These are phyloP conservation scores for Crucibulum laeve DNA, from an alignment of 768 basidiomycete species.

Conservation along the genomic window DNA sequence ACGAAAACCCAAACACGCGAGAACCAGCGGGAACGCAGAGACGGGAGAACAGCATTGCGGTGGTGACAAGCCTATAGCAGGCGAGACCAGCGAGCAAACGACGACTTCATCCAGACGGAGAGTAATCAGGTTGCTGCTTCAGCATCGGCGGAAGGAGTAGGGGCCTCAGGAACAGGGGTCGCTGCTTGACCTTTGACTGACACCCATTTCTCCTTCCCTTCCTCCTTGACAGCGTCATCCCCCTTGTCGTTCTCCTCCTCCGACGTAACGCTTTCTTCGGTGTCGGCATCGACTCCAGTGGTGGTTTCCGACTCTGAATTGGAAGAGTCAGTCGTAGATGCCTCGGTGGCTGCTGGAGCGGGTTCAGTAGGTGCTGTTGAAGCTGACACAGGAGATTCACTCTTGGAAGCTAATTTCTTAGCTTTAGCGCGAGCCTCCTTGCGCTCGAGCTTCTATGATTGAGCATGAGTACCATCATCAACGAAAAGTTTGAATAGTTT, in stretches of 20 bases:
- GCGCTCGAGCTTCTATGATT: conserved; percentile 46
- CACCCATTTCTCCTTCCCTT: conserved; percentile 69
- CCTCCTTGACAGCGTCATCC: conserved; percentile 22
- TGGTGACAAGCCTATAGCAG: background rate
- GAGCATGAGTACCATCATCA: conserved; percentile 7
- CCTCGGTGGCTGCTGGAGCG: conserved; percentile 20
- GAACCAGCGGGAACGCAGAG: conserved; percentile 13
- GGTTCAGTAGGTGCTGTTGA: conserved; percentile 31
- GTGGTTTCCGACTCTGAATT: conserved; percentile 57
- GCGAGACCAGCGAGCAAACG: background rate
- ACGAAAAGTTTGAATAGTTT: background rate
- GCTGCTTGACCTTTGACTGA: conserved; percentile 54
- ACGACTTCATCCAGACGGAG: no score
- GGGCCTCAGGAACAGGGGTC: conserved; percentile 12
- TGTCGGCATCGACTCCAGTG: conserved; percentile 66
- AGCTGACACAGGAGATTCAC: conserved; percentile 27
- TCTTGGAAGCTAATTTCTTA: conserved; percentile 41
- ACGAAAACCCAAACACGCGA: conserved; percentile 13
- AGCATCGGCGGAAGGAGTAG: conserved; percentile 15
- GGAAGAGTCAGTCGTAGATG: conserved; percentile 12
- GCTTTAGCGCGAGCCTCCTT: conserved; percentile 53
- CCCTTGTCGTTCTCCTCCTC: conserved; percentile 62
- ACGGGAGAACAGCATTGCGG: conserved; percentile 11
- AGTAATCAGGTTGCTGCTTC: conserved; percentile 5
- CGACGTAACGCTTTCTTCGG: conserved; percentile 72